phyloP scores from a whole-genome alignment of 495 filamentous ascomycete genomes.

The Terfezia claveryi region DNA sequence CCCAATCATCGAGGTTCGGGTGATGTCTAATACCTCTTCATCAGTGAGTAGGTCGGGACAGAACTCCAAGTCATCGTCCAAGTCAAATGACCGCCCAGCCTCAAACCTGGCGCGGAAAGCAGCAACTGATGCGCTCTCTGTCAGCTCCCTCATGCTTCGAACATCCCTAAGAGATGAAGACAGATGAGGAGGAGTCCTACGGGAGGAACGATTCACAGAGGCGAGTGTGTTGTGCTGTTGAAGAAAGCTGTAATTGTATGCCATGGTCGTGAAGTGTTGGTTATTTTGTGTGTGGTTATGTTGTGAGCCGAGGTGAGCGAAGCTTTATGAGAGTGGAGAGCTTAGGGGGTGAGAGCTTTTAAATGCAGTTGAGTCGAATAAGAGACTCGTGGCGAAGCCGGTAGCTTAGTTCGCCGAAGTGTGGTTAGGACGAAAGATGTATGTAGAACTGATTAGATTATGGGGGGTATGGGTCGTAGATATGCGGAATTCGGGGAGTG shows the following conservation, averaged over 20 bases:
- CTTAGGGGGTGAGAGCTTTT: background rate
- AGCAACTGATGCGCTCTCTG: conserved; percentile 48
- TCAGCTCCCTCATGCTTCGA: conserved; percentile 71
- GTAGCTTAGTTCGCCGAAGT: background rate
- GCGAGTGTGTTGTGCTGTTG: conserved; percentile 38
- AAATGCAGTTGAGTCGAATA: conserved; percentile 5
- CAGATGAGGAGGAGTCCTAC: conserved; percentile 57
- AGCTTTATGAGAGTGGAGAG: background rate
- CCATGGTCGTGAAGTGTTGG: conserved; percentile 30
- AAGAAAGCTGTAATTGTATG: conserved; percentile 43
- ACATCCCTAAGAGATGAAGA: conserved; percentile 54
- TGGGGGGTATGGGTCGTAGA: no score
- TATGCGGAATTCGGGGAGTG: background rate
- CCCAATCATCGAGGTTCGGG: background rate
- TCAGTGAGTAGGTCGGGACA: conserved; percentile 86
- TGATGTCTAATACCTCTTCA: conserved; percentile 58
- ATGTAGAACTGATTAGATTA: conserved; percentile 11
- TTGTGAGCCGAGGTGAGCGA: background rate
- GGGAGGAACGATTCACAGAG: conserved; percentile 30
- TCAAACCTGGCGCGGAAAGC: conserved; percentile 73
- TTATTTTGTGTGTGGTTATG: background rate
- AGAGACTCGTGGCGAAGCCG: background rate
- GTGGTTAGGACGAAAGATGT: conserved; percentile 9
- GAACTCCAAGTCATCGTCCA: conserved; percentile 94
- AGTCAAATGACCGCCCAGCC: conserved; percentile 79